A percentile compares a stretch with the other conserved stretches of the same genome.
These are phyloP conservation scores for Aspergillus hiratsukae DNA, from an alignment of 2,329 filamentous ascomycete species.

Conservation along the genomic window DNA sequence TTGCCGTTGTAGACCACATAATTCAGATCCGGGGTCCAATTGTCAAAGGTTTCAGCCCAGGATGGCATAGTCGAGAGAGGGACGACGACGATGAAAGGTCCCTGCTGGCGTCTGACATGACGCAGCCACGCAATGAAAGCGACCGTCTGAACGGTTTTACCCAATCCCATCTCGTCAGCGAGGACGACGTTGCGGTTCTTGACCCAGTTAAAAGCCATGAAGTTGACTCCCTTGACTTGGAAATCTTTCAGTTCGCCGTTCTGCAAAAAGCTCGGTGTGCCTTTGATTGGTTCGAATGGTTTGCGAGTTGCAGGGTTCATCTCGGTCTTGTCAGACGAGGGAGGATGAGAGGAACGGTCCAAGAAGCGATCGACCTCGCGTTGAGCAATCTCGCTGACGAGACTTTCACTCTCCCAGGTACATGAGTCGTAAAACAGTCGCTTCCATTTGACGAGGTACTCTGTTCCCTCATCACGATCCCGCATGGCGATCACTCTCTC, in stretches of 20 bases:
- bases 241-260: constrained; percentile 85
- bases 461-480: constrained; percentile 71
- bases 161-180: constrained; percentile 96
- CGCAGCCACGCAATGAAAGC: constrained; percentile 96
- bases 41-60: constrained; percentile 96
- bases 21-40: constrained; percentile 93
- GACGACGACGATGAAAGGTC: constrained; percentile 94
- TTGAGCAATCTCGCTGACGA: constrained; percentile 75
- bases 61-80: constrained; percentile 95
- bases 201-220: constrained; percentile 93
- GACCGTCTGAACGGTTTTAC: constrained; percentile 96
- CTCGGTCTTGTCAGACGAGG: constrained; percentile 74
- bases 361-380: constrained; percentile 87
- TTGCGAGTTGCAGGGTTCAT: constrained; percentile 70
- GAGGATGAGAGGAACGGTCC: constrained; percentile 74
- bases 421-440: constrained; percentile 87
- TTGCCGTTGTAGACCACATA: constrained; percentile 96
- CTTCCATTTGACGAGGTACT: constrained; percentile 98
- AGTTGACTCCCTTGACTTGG: constrained; percentile 90
- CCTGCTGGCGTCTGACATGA: constrained; percentile 83
- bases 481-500: constrained; percentile 86
- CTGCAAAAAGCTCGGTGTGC: constrained; percentile 80
- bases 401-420: constrained; percentile 80
- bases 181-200: constrained; percentile 92
- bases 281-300: constrained; percentile 65